Conservation (phyloP, 768 basidiomycete species). For the Boletus fagicola region DNA sequence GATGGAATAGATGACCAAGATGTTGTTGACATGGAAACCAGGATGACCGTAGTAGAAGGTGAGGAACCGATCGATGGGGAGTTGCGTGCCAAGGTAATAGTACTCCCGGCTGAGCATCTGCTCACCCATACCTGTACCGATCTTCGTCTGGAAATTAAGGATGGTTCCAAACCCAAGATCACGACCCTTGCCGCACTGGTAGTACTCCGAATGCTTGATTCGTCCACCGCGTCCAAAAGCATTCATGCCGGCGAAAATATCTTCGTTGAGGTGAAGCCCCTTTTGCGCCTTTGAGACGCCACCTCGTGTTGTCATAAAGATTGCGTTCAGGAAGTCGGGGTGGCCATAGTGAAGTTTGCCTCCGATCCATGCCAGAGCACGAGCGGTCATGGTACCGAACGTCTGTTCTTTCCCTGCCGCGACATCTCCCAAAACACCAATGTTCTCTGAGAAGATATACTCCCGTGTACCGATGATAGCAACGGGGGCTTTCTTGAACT, state of each 20-base stretch:
- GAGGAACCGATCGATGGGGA: constrained; percentile 97
- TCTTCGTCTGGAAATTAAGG: constrained; percentile 99
- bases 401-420: constrained; percentile 99
- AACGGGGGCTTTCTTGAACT: constrained; percentile 86
- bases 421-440: constrained; percentile 97
- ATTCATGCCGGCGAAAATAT: constrained; percentile 99
- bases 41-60: constrained; percentile 99
- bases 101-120: constrained; percentile 99
- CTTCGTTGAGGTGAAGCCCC: constrained; percentile 96
- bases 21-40: constrained; percentile 99
- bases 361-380: constrained; percentile 94
- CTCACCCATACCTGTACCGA: constrained; percentile 99
- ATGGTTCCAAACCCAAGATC: constrained; percentile 99
- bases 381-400: constrained; percentile 97
- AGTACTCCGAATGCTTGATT: constrained; percentile 99
- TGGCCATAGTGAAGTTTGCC: constrained; percentile 99
- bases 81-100: constrained; percentile 97
- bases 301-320: constrained; percentile 98
- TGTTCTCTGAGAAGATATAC: constrained; percentile 99
- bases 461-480: constrained; percentile 98
- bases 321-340: constrained; percentile 97
- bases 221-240: constrained; percentile 97
- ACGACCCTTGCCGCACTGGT: constrained; percentile 98
- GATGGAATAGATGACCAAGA: constrained; percentile 96
- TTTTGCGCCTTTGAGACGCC: constrained; percentile 99